Evolutionary conservation across 352 stramenopile species (phyloP).

Genomic region (Pythium phragmiticola): DNA sequence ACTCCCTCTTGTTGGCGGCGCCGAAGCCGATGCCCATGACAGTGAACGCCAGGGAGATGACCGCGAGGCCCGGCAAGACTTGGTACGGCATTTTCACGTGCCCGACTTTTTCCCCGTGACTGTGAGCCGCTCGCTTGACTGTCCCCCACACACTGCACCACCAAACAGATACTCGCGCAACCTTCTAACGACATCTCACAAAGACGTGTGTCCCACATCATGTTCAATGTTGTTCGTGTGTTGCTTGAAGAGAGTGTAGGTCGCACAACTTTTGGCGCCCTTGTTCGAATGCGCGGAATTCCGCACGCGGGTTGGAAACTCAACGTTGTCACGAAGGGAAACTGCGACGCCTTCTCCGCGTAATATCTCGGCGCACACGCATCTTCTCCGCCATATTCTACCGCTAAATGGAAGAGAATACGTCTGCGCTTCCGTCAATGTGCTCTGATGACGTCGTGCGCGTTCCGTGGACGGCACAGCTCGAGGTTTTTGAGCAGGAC

Average conservation of each 20-base stretch:
- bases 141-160: conserved; percentile 19
- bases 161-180: conserved; percentile 24
- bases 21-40: conserved; percentile 73
- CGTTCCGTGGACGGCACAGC: conserved; percentile 13
- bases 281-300: conserved; percentile 21
- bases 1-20: conserved; percentile 74
- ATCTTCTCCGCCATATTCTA: no score
- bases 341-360: not conserved
- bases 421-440: not conserved
- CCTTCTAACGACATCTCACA: conserved; percentile 22
- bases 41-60: conserved; percentile 78
- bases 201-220: conserved; percentile 12
- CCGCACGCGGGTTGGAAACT: not conserved
- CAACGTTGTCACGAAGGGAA: conserved; percentile 6
- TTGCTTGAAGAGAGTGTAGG: conserved; percentile 16
- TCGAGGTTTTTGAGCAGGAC: conserved; percentile 62
- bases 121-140: conserved; percentile 16
- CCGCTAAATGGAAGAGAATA: not conserved
- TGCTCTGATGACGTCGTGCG: not conserved
- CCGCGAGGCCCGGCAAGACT: conserved; percentile 73
- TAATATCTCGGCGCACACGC: not conserved
- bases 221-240: not conserved
- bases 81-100: conserved; percentile 79
- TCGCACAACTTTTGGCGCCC: conserved; percentile 14
- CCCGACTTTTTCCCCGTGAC: conserved; percentile 1